A percentile compares a stretch with the other conserved stretches of the same genome.
phyloP scores from a whole-genome alignment of 208 protist species.

The Wallacemonas sp. region DNA sequence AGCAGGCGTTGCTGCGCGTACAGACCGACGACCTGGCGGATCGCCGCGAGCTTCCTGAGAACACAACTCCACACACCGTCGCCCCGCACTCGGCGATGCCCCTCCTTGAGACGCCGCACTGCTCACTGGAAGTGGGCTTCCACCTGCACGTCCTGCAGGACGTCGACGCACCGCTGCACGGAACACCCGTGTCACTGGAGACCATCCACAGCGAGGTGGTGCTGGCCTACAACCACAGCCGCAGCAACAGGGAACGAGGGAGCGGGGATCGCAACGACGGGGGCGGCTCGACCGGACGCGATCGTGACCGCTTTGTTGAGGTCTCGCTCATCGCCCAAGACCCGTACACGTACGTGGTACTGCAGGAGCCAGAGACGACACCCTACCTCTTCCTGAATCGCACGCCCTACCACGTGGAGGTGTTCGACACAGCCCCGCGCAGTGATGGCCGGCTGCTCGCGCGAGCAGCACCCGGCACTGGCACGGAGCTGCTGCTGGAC shows the following conservation, averaged over 20 bases:
- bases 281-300: neutral
- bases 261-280: neutral
- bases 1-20: conserved; percentile 6
- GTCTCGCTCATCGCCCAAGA: conserved; percentile 56
- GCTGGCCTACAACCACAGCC: conserved; percentile 47
- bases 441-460: conserved; percentile 55
- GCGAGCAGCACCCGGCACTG: conserved; percentile 41
- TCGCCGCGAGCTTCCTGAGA: neutral
- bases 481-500: conserved; percentile 49
- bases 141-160: conserved; percentile 58
- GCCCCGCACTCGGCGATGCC: conserved; percentile 47
- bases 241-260: neutral
- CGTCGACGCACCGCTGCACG: conserved; percentile 44
- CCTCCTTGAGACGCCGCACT: conserved; percentile 49
- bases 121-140: conserved; percentile 51
- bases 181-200: conserved; percentile 73
- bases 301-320: conserved; percentile 61
- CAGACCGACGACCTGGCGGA: neutral
- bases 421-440: conserved; percentile 42
- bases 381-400: conserved; percentile 84
- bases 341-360: conserved; percentile 80
- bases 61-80: conserved; percentile 17
- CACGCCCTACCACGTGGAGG: conserved; percentile 37
- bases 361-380: conserved; percentile 52
- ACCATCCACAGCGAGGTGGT: conserved; percentile 68